A percentile compares a stretch with the other conserved stretches of the same genome.
Evolutionary conservation across 2,329 filamentous ascomycete species (phyloP).

Genomic region (Didymella glomerata): DNA sequence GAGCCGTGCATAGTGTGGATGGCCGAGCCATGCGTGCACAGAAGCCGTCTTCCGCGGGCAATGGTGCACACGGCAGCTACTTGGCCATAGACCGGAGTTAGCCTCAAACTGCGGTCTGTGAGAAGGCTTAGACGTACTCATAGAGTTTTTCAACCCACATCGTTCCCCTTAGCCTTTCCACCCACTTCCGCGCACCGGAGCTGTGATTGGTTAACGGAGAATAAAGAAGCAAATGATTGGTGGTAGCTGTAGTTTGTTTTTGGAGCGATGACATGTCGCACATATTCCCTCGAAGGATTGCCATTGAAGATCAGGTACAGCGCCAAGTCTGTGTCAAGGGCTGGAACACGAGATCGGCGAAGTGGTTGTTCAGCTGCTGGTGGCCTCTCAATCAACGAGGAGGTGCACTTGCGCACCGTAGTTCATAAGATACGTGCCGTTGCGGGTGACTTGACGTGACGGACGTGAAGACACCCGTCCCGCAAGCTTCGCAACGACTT

Average conservation of each 20-base stretch:
- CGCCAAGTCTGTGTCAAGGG: not conserved
- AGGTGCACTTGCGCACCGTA: not conserved
- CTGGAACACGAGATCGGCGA: not conserved
- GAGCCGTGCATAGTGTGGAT: not conserved
- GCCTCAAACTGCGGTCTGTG: not conserved
- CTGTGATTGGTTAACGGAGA: slow-evolving; percentile 3
- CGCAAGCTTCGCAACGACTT: not conserved
- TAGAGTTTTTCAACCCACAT: slow-evolving; percentile 15
- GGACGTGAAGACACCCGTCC: not conserved
- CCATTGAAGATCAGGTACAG: slow-evolving; percentile 6
- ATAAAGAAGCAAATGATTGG: not conserved
- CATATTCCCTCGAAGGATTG: not conserved
- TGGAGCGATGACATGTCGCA: slow-evolving; percentile 3
- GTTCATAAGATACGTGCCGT: not conserved
- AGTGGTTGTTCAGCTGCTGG: not conserved
- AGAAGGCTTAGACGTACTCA: not conserved
- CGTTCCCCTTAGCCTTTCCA: slow-evolving; percentile 12
- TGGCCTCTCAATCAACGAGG: not conserved
- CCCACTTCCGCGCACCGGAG: slow-evolving; percentile 17
- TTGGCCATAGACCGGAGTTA: not conserved
- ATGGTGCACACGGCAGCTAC: not conserved
- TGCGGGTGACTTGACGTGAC: not conserved
- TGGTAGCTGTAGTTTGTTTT: not conserved
- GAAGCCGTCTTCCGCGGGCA: not conserved
- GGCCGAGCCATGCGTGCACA: not conserved